These are phyloP conservation scores for Neurospora sp. DNA, from an alignment of 495 filamentous ascomycete species.

Conservation along the genomic window DNA sequence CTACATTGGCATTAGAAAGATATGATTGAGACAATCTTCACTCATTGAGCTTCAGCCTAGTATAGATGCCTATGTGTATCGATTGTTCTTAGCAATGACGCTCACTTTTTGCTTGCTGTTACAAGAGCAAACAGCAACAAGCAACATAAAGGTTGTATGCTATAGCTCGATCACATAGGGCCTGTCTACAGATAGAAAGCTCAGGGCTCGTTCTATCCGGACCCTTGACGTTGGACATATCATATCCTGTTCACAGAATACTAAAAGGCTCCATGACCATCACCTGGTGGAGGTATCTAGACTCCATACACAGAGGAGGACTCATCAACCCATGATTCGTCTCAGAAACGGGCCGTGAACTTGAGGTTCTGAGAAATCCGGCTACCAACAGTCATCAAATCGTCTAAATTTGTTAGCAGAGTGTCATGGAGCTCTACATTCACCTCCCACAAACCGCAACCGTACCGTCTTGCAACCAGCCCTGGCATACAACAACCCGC, in stretches of 20 bases:
- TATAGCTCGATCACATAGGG: not conserved
- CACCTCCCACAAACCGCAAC: not conserved
- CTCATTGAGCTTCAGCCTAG: not conserved
- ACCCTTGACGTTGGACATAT: not conserved
- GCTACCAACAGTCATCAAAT: not conserved
- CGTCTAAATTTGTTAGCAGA: not conserved
- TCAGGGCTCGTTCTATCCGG: not conserved
- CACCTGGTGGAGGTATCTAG: not conserved
- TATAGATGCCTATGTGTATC: too few species aligned
- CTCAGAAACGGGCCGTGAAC: too few species aligned
- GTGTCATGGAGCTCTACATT: not conserved
- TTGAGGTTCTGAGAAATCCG: not conserved
- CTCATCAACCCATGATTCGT: too few species aligned
- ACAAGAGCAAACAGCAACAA: not conserved
- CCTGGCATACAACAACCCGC: not conserved
- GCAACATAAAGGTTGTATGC: not conserved
- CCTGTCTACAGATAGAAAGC: not conserved
- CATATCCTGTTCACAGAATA: slow-evolving; percentile 20
- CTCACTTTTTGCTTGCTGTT: not conserved
- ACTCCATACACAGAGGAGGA: not conserved
- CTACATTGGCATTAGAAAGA: not conserved
- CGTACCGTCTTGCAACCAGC: not conserved
- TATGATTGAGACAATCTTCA: not conserved
- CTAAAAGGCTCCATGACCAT: not conserved
- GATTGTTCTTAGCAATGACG: not conserved